These are phyloP conservation scores for Yamadazyma dendronema DNA, from an alignment of 1,139 yeast species.

Conservation along the genomic window DNA sequence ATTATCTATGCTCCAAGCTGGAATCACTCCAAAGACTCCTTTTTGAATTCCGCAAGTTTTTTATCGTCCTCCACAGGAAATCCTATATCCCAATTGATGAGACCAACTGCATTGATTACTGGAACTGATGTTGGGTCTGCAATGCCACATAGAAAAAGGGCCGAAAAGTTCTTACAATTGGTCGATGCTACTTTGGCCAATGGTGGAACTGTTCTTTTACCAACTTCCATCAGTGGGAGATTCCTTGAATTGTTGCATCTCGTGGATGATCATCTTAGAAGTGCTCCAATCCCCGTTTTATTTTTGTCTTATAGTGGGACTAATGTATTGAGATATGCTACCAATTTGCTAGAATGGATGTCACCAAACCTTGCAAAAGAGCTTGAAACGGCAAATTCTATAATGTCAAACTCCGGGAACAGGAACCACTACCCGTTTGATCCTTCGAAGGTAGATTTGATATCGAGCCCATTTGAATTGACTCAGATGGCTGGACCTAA, in stretches of 20 bases:
- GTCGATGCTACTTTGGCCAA: constrained; percentile 66
- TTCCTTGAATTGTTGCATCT: constrained; percentile 75
- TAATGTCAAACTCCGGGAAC: constrained; percentile 24
- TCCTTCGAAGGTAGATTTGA: constrained; percentile 58
- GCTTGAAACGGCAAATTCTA: constrained; percentile 58
- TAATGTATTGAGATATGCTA: constrained; percentile 76
- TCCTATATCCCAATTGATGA: constrained; percentile 60
- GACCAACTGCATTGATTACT: constrained; percentile 86
- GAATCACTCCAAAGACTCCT: constrained; percentile 91
- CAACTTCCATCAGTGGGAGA: constrained; percentile 82
- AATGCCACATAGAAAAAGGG: constrained; percentile 61
- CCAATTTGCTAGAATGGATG: constrained; percentile 95
- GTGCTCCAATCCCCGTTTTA: constrained; percentile 66
- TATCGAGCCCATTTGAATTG: constrained; percentile 57
- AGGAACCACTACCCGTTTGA: constrained; percentile 74
- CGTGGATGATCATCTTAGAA: constrained; percentile 58
- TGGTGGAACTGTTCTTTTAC: constrained; percentile 77
- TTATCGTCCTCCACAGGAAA: constrained; percentile 44
- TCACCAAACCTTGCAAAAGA: constrained; percentile 73
- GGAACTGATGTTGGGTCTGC: constrained; percentile 70
- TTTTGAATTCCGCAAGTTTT: constrained; percentile 77
- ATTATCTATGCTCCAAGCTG: constrained; percentile 88
- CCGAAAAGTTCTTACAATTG: constrained; percentile 61
- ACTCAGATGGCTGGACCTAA: constrained; percentile 65
- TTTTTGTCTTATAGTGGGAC: constrained; percentile 78